Percentiles rank a stretch among this genome's conserved stretches.
Conservation (phyloP, 225 moss, liverwort and hornwort genomes). For the Physcomitrellopsis africana region DNA sequence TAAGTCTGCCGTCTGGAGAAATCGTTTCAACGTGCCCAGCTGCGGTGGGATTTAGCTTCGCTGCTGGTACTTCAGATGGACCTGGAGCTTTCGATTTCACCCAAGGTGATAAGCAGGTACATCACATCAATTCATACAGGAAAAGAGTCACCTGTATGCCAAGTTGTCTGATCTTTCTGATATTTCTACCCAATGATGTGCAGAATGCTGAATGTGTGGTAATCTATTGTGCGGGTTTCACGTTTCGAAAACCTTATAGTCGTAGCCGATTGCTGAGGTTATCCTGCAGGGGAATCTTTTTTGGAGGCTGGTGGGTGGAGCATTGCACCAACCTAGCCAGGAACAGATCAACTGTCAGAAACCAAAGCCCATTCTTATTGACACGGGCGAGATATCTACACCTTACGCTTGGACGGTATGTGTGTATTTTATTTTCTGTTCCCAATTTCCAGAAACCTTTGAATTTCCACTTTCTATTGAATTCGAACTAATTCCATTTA, state of each 20-base stretch:
- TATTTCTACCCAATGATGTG: background rate
- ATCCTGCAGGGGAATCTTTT: slow-evolving; percentile 67
- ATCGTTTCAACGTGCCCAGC: slow-evolving; percentile 75
- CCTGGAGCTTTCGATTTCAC: slow-evolving; percentile 84
- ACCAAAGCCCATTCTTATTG: slow-evolving; percentile 81
- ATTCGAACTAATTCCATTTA: too few species aligned
- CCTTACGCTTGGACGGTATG: slow-evolving; percentile 83
- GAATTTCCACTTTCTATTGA: too few species aligned
- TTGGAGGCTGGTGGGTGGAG: slow-evolving; percentile 81
- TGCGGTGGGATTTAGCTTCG: slow-evolving; percentile 87
- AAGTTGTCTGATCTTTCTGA: background rate
- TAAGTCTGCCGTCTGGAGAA: slow-evolving; percentile 52
- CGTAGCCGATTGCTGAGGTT: background rate
- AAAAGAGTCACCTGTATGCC: background rate
- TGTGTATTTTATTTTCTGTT: background rate
- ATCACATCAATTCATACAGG: background rate
- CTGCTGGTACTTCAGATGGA: slow-evolving; percentile 89
- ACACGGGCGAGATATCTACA: slow-evolving; percentile 67
- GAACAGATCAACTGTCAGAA: slow-evolving; percentile 72
- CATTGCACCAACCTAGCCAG: slow-evolving; percentile 57
- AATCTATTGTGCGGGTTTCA: background rate
- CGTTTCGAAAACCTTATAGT: background rate
- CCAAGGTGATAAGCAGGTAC: slow-evolving; percentile 75
- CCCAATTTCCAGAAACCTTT: too few species aligned
- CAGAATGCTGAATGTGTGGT: background rate